Base-by-base conservation (phyloP, 169 alveolate genomes). In the Amoebophrya sp. region DNA sequence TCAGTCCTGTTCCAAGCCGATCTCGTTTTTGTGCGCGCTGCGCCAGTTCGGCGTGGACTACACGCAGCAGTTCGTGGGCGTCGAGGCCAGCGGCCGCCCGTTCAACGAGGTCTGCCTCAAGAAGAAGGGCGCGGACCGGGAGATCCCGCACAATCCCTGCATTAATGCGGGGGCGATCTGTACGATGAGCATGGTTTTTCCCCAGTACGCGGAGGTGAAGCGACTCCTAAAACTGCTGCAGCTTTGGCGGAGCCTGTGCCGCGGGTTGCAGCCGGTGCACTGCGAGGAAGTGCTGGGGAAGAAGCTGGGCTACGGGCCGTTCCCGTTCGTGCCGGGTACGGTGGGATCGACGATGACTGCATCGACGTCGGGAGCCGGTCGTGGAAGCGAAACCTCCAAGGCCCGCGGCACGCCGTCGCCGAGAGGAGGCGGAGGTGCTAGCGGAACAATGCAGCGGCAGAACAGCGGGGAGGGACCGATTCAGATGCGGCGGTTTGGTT, bases 91-190 rank as follows among this genome's bases (percentile, higher is more conserved):
- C 34, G 78, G 78, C 26, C 78, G 78, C 38, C 78, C 78, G 34
- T 58, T 58, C 78, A 58, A 58, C 78, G 78, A 58, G 34, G 78
- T 58, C 29, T 58, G 78, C 23, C 34, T 58, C 34, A 58, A 58
- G 34, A 2, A 58, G 34, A 58, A 58, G 78, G 34, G 23, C 34
- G 34, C 38, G 29, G 78, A 2, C 34, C 78, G 78, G 29, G 78
- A 58, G 78, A 58, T 58, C 78, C 78, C 78, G 34, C 78, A 58
- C 78, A 58, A 58, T 16, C 78, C 78, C 78, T 58, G 78, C 78
- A 58, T 58, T 29, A 58, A 58, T 29, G 78, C 78, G 10, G 78
- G 78, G 34, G 78, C 78, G 78, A 58, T 58, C 34, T 58, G 78
- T 29, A 58, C 78, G 29, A 16, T 58, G 78, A 13, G 34, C 2